These are phyloP conservation scores for Linum usitatissimum DNA, from an alignment of 345 rosid species.

Conservation along the genomic window DNA sequence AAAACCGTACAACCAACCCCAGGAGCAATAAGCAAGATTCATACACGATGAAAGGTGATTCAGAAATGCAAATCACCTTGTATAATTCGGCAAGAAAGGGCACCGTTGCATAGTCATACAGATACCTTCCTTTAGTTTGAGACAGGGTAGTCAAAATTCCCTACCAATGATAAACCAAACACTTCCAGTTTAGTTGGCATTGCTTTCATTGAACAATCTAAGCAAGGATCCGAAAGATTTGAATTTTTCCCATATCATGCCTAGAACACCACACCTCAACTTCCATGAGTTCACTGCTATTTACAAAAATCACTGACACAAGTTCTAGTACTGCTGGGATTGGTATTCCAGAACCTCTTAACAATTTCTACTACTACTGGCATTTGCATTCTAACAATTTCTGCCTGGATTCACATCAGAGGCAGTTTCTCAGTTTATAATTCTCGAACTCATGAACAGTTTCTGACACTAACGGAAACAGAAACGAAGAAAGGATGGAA, in stretches of 20 bases:
- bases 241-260: not conserved
- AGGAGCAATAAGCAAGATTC: not conserved
- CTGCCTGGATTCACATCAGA: too few relatives aligned
- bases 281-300: not conserved
- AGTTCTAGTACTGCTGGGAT: not conserved
- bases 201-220: not conserved
- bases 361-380: not conserved
- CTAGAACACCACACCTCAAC: not conserved
- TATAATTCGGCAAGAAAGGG: conserved; percentile 89
- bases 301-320: not conserved
- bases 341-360: not conserved
- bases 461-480: not conserved
- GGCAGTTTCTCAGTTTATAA: too few relatives aligned
- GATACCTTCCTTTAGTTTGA: conserved; percentile 72
- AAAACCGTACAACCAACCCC: not conserved
- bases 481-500: not conserved
- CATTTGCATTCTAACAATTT: too few relatives aligned
- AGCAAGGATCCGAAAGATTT: not conserved
- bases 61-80: conserved; percentile 39
- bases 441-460: not conserved
- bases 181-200: not conserved
- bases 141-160: conserved; percentile 93
- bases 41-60: not conserved
- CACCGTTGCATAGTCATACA: conserved; percentile 87
- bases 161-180: conserved; percentile 20